Evolutionary conservation across 2,329 filamentous ascomycete species (phyloP).

Genomic region (Claviceps africana): DNA sequence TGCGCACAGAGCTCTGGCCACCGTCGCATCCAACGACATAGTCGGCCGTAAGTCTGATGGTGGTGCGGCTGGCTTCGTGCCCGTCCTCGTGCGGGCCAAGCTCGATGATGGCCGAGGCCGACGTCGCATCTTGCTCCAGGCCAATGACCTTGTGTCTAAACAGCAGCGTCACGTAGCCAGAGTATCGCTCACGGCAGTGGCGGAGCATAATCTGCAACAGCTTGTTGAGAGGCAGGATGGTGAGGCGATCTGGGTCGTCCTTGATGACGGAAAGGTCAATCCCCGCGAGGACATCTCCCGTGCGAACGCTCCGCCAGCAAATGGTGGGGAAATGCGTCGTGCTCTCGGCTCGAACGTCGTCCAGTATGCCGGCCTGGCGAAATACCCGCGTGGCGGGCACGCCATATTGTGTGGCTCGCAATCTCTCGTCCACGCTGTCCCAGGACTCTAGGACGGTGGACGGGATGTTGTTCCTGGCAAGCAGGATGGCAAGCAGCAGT

Average conservation of each 20-base stretch:
- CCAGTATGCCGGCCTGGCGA: conserved; percentile 12
- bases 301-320: conserved; percentile 12
- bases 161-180: conserved; percentile 20
- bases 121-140: conserved; percentile 19
- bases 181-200: conserved; percentile 17
- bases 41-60: conserved; percentile 17
- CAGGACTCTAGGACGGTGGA: conserved; percentile 16
- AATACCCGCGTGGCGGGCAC: conserved; percentile 8
- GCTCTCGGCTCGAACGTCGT: conserved; percentile 11
- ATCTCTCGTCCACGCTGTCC: conserved; percentile 14
- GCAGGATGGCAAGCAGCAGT: conserved; percentile 11
- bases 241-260: conserved; percentile 17
- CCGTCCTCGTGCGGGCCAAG: conserved; percentile 8
- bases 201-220: conserved; percentile 27
- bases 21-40: conserved; percentile 34
- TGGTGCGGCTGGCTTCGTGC: conserved; percentile 9
- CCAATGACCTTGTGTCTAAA: conserved; percentile 26
- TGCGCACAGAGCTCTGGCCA: conserved; percentile 26
- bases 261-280: conserved; percentile 12
- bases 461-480: conserved; percentile 11
- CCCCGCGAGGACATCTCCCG: conserved; percentile 9
- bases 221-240: conserved; percentile 28
- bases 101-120: conserved; percentile 18
- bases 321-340: conserved; percentile 10
- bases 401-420: conserved; percentile 18